A percentile compares a stretch with the other conserved stretches of the same genome.
These are phyloP conservation scores for Perkinsus chesapeaki DNA, from an alignment of 169 alveolate genomes.

Conservation along the genomic window DNA sequence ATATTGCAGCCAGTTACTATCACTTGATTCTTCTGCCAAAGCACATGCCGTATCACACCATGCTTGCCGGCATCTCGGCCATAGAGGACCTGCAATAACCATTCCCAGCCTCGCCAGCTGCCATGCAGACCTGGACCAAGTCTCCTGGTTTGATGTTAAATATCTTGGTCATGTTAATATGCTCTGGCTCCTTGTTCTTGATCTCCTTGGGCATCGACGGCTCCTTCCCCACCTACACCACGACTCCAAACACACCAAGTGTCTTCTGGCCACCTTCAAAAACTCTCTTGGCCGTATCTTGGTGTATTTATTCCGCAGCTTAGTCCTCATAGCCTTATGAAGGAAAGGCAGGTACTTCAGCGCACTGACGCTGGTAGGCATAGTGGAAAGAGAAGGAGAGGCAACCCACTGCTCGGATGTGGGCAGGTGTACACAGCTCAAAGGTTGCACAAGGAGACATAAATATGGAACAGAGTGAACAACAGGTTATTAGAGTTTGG, in stretches of 20 bases:
- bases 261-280: background rate
- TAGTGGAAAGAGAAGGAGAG: background rate
- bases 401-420: too few species aligned
- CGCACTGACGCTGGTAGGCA: background rate
- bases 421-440: too few species aligned
- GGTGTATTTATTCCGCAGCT: background rate
- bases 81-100: background rate
- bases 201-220: background rate
- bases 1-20: background rate
- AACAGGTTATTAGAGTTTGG: too few species aligned
- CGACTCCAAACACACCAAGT: background rate
- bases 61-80: slow-evolving; percentile 8
- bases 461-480: too few species aligned
- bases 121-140: background rate
- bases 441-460: too few species aligned
- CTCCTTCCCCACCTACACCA: background rate
- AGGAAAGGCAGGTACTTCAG: background rate
- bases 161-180: background rate
- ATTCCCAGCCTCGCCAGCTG: background rate
- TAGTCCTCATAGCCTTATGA: background rate
- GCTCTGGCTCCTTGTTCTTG: background rate
- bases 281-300: background rate
- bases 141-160: slow-evolving; percentile 3
- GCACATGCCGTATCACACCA: background rate
- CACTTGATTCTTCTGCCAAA: background rate